These are phyloP conservation scores for Apiotrichum gracile DNA, from an alignment of 1,284 basidiomycete genomes.

Conservation along the genomic window DNA sequence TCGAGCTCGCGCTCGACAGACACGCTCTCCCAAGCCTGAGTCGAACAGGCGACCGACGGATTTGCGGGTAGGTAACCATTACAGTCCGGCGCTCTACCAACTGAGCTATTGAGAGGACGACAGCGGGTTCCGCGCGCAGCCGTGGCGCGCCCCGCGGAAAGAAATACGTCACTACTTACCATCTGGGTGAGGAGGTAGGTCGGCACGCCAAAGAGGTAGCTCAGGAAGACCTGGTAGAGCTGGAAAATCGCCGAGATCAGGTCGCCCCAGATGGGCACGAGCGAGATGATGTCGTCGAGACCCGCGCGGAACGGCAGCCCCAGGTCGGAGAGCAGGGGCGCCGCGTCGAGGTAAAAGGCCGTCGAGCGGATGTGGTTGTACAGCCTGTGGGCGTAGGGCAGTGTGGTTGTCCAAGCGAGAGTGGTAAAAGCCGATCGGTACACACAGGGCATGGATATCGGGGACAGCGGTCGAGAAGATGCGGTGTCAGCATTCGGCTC, in stretches of 20 bases:
- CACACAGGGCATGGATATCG: too few species aligned
- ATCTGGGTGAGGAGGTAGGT: constrained; percentile 32
- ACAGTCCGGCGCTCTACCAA: too few species aligned
- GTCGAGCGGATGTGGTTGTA: constrained; percentile 36
- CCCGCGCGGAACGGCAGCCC: constrained; percentile 47
- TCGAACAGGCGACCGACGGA: constrained; percentile 1
- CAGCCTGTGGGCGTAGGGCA: constrained; percentile 19
- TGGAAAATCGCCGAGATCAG: constrained; percentile 40
- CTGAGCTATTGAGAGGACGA: too few species aligned
- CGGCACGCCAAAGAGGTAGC: constrained; percentile 42
- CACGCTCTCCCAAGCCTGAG: neutral
- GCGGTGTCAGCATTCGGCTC: too few species aligned
- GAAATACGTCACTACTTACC: constrained; percentile 20
- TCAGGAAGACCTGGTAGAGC: constrained; percentile 46
- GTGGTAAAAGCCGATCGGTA: too few species aligned
- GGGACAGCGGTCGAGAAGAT: too few species aligned
- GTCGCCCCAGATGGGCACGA: constrained; percentile 47
- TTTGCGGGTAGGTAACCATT: neutral
- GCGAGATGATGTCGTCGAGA: constrained; percentile 46
- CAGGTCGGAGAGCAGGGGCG: constrained; percentile 44
- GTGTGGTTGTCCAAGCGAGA: neutral
- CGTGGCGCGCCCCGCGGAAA: too few species aligned
- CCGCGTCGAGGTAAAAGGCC: constrained; percentile 27
- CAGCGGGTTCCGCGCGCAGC: too few species aligned
- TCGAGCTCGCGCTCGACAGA: neutral